Conservation (phyloP, 176 grass and related monocot species). For the Poa pratensis region DNA sequence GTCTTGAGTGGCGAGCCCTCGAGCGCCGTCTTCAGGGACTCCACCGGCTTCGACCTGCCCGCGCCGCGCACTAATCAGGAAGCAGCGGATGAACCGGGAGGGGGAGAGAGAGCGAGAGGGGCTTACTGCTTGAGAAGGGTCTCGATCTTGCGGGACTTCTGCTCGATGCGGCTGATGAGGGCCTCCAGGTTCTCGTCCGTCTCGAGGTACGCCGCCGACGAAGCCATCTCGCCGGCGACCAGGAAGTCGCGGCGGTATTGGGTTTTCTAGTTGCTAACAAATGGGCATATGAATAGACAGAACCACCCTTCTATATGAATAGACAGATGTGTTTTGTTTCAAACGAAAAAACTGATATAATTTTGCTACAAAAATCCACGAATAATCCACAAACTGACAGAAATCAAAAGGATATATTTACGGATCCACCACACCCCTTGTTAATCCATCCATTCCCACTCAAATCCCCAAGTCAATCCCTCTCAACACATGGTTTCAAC, state of each 20-base stretch:
- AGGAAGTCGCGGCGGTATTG: neutral
- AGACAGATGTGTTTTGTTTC: too few relatives aligned
- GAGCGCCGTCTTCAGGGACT: conserved; percentile 91
- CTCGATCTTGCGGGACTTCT: conserved; percentile 99
- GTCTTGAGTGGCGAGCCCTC: conserved; percentile 92
- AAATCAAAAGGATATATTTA: too few relatives aligned
- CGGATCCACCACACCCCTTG: too few relatives aligned
- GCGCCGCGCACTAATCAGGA: neutral
- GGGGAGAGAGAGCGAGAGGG: neutral
- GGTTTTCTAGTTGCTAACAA: neutral
- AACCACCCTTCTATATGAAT: too few relatives aligned
- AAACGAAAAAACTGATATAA: too few relatives aligned
- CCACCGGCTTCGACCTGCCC: conserved; percentile 90
- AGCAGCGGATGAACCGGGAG: neutral
- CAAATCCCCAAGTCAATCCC: too few relatives aligned
- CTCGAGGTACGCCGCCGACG: conserved; percentile 59
- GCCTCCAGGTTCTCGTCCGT: conserved; percentile 89
- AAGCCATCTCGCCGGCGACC: conserved; percentile 52
- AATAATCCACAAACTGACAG: too few relatives aligned
- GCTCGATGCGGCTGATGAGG: conserved; percentile 89
- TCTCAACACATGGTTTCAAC: too few relatives aligned
- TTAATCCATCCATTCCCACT: too few relatives aligned
- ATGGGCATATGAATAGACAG: too few relatives aligned
- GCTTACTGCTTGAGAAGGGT: conserved; percentile 90
- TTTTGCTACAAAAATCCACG: too few relatives aligned